Evolutionary conservation across 148 eudicot species (phyloP).

Genomic region (Nyssa sinensis): DNA sequence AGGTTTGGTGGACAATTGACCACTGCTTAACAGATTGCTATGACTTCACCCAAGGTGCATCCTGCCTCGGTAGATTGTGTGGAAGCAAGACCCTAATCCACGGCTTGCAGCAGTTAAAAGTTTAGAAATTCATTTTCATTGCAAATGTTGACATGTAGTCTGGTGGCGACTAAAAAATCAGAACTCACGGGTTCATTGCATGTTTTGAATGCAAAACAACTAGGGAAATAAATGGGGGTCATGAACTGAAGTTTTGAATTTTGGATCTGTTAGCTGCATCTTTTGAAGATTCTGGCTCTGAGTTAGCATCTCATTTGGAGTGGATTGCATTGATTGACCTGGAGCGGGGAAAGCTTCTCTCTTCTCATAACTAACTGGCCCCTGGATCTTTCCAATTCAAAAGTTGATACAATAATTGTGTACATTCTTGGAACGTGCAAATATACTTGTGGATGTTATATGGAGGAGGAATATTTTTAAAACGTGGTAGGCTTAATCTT

Average conservation of each 20-base stretch:
- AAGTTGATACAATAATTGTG: neutral
- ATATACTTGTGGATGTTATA: constrained; percentile 1
- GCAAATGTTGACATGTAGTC: neutral
- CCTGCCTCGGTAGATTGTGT: constrained; percentile 1
- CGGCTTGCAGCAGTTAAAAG: neutral
- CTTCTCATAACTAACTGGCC: neutral
- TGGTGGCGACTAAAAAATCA: neutral
- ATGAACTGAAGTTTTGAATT: neutral
- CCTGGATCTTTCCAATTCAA: neutral
- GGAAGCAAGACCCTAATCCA: neutral
- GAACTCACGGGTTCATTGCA: constrained; percentile 1
- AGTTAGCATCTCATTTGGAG: neutral
- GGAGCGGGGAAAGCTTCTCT: neutral
- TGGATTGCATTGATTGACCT: neutral
- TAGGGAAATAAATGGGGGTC: constrained; percentile 8
- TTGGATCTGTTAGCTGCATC: neutral
- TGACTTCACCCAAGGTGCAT: neutral
- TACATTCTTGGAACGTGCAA: neutral
- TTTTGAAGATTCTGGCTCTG: neutral
- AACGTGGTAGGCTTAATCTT: constrained; percentile 11
- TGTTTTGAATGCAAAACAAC: neutral
- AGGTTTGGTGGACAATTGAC: neutral
- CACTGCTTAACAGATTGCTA: neutral
- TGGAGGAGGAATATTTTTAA: neutral
- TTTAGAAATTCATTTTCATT: neutral